These are phyloP conservation scores for Musa troglodytarum DNA, from an alignment of 176 grass and related monocot genomes.

Conservation along the genomic window DNA sequence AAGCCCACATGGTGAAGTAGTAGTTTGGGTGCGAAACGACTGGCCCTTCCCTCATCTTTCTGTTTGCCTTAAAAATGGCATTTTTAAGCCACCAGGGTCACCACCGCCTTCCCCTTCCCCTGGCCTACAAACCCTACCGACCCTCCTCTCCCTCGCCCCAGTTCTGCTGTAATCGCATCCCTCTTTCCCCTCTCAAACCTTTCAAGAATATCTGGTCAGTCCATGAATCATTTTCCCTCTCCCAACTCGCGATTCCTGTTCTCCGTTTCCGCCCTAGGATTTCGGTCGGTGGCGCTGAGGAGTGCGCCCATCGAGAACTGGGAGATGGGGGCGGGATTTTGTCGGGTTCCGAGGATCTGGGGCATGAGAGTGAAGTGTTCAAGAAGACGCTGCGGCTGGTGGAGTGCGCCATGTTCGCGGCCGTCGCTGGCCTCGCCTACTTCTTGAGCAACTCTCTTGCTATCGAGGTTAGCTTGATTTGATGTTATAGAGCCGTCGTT, in stretches of 20 bases:
- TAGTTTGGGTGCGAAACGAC: too few relatives aligned
- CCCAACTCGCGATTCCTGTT: not conserved
- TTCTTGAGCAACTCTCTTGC: conserved; percentile 86
- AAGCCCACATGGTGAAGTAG: not conserved
- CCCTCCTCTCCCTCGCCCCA: not conserved
- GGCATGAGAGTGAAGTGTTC: conserved; percentile 28
- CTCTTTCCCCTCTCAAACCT: not conserved
- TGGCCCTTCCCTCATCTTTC: not conserved
- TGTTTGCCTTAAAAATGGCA: not conserved
- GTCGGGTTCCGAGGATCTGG: conserved; percentile 21
- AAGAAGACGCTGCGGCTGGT: conserved; percentile 57
- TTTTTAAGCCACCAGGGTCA: not conserved
- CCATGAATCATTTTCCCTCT: not conserved
- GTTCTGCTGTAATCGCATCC: not conserved
- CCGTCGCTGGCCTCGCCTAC: conserved; percentile 67
- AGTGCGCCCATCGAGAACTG: not conserved
- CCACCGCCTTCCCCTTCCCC: not conserved
- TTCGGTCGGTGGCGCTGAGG: conserved; percentile 8
- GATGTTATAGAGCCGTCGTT: not conserved
- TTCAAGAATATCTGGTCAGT: not conserved
- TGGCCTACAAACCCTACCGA: not conserved
- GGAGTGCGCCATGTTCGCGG: conserved; percentile 95
- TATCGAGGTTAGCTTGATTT: conserved; percentile 39
- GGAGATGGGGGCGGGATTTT: not conserved
- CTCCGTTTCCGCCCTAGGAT: conserved; percentile 3